Evolutionary conservation across 2,329 filamentous ascomycete genomes (phyloP).

Genomic region (Venturia aucupariae): DNA sequence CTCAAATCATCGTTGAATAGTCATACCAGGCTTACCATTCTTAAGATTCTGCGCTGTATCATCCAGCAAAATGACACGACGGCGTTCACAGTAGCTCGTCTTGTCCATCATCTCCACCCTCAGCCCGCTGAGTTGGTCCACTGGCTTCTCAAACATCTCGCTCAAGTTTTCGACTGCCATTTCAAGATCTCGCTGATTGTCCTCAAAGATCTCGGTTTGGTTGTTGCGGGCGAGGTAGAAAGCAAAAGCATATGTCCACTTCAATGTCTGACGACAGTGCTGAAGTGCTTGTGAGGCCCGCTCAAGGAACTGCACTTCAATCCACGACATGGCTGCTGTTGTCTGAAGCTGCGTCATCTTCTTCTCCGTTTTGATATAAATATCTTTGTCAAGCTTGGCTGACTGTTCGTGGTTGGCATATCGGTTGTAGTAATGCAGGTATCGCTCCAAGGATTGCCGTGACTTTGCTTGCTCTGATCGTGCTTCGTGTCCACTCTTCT

Average conservation of each 20-base stretch:
- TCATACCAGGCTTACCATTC: constrained; percentile 47
- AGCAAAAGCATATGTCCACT: constrained; percentile 98
- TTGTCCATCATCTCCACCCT: constrained; percentile 99
- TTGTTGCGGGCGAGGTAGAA: constrained; percentile 97
- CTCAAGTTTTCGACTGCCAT: constrained; percentile 93
- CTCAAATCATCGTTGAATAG: neutral
- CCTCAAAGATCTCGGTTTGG: constrained; percentile 91
- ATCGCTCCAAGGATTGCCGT: constrained; percentile 84
- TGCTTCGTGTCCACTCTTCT: constrained; percentile 86
- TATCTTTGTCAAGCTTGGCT: constrained; percentile 90
- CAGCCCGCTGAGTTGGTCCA: constrained; percentile 71
- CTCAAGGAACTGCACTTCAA: constrained; percentile 95
- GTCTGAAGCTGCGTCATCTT: constrained; percentile 97
- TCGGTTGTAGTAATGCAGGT: constrained; percentile 97
- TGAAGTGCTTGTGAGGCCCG: constrained; percentile 88
- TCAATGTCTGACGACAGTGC: constrained; percentile 93
- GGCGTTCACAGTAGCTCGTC: constrained; percentile 91
- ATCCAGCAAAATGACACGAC: constrained; percentile 78
- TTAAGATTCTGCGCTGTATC: constrained; percentile 90
- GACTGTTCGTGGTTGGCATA: constrained; percentile 99
- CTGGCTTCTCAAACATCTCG: constrained; percentile 99
- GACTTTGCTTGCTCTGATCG: constrained; percentile 87
- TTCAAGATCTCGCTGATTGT: constrained; percentile 96
- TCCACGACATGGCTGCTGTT: constrained; percentile 94
- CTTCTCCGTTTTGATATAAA: constrained; percentile 93